phyloP scores from a whole-genome alignment of 2,329 filamentous ascomycete genomes.

The Fusarium domesticum region DNA sequence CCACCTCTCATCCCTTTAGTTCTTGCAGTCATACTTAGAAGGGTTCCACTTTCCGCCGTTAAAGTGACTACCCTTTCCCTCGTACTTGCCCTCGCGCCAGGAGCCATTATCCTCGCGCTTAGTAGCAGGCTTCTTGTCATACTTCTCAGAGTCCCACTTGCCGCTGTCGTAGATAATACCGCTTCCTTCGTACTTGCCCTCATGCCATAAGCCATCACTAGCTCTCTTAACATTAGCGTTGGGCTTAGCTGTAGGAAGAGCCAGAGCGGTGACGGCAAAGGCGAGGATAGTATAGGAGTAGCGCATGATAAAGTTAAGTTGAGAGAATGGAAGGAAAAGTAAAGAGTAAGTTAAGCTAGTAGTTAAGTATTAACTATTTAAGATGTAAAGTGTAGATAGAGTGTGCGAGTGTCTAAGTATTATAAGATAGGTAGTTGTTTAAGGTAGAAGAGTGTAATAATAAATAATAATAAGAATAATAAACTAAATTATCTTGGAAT shows the following conservation, averaged over 20 bases:
- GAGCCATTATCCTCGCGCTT: slow-evolving; percentile 1
- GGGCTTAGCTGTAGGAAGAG: not conserved
- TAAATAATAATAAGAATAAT: too few relatives aligned
- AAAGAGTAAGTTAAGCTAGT: too few relatives aligned
- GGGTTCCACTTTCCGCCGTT: slow-evolving; percentile 1
- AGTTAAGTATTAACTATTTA: too few relatives aligned
- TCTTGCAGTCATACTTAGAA: not conserved
- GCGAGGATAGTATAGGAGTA: not conserved
- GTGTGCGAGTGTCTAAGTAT: not conserved
- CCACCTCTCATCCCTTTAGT: too few relatives aligned
- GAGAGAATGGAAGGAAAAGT: not conserved
- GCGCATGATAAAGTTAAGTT: not conserved
- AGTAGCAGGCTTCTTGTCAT: not conserved
- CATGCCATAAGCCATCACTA: slow-evolving; percentile 1
- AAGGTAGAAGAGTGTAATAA: not conserved
- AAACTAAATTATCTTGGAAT: too few relatives aligned
- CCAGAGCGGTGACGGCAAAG: slow-evolving; percentile 1
- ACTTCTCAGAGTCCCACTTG: slow-evolving; percentile 1
- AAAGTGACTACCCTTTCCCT: not conserved
- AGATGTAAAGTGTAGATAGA: not conserved
- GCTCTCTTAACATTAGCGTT: too few relatives aligned
- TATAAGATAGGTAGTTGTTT: not conserved
- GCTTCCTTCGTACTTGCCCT: slow-evolving; percentile 1
- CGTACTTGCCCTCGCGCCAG: slow-evolving; percentile 1
- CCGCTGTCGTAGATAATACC: not conserved